Evolutionary conservation across 306 rosid genomes (phyloP).

Genomic region (Trichosanthes cucumerina): DNA sequence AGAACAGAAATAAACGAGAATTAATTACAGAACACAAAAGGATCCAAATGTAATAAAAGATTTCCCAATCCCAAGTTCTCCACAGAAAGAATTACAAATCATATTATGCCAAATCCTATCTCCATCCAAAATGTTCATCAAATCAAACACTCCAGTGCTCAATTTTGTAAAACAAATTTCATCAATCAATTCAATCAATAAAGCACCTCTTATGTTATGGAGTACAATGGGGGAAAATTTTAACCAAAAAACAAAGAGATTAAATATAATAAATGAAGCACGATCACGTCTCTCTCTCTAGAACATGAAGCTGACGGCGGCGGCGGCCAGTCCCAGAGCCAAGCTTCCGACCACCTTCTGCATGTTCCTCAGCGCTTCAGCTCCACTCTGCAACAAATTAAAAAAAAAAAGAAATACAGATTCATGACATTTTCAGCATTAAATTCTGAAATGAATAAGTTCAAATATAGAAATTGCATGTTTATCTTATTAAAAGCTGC

Average conservation of each 20-base stretch:
- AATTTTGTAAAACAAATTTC: neutral
- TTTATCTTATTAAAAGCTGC: neutral
- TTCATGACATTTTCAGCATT: neutral
- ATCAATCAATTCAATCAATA: slow-evolving; percentile 6
- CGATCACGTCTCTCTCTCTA: slow-evolving; percentile 13
- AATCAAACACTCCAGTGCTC: neutral
- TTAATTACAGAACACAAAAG: neutral
- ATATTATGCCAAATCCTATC: neutral
- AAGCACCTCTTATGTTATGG: slow-evolving; percentile 6
- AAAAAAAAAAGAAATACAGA: neutral
- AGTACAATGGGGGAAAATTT: neutral
- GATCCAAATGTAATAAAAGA: neutral
- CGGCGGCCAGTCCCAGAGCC: slow-evolving; percentile 44
- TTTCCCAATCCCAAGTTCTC: neutral
- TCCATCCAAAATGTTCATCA: neutral
- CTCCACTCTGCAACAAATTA: slow-evolving; percentile 95
- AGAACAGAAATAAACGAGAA: neutral
- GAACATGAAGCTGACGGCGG: slow-evolving; percentile 36
- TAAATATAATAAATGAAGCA: slow-evolving; percentile 6
- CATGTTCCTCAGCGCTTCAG: slow-evolving; percentile 30
- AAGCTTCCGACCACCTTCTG: slow-evolving; percentile 46
- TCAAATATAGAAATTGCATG: neutral
- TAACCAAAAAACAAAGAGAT: neutral
- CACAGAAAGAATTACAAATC: neutral
- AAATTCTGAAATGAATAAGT: neutral